phyloP scores from a whole-genome alignment of 2,329 filamentous ascomycete genomes.

The Cordyceps pruinosa region DNA sequence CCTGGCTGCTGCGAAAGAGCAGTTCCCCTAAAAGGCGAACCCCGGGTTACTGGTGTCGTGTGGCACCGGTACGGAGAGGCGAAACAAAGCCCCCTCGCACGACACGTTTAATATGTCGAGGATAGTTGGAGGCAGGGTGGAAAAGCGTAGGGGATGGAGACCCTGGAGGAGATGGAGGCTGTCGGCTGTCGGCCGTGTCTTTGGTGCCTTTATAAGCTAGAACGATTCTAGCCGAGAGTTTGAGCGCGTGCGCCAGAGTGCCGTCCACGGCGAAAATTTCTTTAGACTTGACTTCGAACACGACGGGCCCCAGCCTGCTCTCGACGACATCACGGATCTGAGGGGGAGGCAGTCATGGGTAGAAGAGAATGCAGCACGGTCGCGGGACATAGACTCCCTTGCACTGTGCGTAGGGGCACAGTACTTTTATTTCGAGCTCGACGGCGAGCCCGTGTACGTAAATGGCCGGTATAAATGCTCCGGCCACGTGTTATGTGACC shows the following conservation, averaged over 20 bases:
- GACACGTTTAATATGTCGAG: background rate
- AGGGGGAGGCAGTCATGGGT: background rate
- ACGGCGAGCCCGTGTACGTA: background rate
- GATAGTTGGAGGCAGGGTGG: background rate
- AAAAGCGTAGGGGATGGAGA: background rate
- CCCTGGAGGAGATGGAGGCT: background rate
- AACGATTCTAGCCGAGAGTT: background rate
- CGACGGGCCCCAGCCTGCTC: background rate
- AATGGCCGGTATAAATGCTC: background rate
- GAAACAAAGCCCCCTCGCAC: background rate
- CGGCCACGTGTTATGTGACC: background rate
- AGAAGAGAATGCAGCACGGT: background rate
- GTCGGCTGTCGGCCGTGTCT: background rate
- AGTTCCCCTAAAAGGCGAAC: background rate
- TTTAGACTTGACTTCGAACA: background rate
- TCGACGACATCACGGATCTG: background rate
- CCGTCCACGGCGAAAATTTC: background rate
- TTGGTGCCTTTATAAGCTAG: background rate
- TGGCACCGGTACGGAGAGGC: background rate
- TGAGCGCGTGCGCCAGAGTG: background rate
- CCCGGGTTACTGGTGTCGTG: background rate
- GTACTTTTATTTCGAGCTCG: background rate
- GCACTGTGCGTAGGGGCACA: background rate
- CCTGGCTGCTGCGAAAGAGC: background rate
- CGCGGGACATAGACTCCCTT: background rate